Base-by-base conservation (phyloP, 768 basidiomycete genomes). In the Serpula lacrymans region DNA sequence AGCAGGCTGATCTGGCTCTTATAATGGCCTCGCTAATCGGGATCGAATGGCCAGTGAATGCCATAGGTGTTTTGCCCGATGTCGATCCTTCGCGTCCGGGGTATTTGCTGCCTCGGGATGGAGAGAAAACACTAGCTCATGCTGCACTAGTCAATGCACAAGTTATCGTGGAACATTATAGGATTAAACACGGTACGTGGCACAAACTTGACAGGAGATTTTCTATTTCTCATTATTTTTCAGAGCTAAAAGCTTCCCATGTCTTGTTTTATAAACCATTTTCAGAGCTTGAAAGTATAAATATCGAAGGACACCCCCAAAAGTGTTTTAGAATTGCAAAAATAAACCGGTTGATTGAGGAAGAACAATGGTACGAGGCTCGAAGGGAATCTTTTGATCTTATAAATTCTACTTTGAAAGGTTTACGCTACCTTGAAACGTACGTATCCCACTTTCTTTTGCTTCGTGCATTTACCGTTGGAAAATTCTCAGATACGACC, bases 1-100 rank as follows among this genome's bases (percentile, higher is more conserved):
- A 86, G 42, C 90, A 93, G 52, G 90, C 88, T 0, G 89, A 92
- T 51, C 68, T 93, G 12, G 74, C 90, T 6, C 71, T 83, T 3
- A 67, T 93, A 34, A 89, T 92, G 84, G 73, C 87, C 1, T 62
- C 82, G 4, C 69, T 92, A 6, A 52, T 89, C 13, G 88, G 88
- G 14, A 69, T 78, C 10, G 55, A 80, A 33, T 85, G 85, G 77
- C 89, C 89, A 1, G 84, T 78, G 3, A 92, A 92, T 53, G 84
- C 83, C 0, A 88, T 88, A 14, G 89, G 89, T 2, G 80, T 88
- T 1, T 60, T 90, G 11, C 87, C 89, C 4, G 88, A 90, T 54
- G 75, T 81, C 2, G 81, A 87, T 47, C 74, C 76, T 10, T 67
- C 68, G 2, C 59, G 49, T 6, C 72, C 75, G 22, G 87, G 87